Conservation (phyloP, 306 rosid genomes). For the Betula pendula region DNA sequence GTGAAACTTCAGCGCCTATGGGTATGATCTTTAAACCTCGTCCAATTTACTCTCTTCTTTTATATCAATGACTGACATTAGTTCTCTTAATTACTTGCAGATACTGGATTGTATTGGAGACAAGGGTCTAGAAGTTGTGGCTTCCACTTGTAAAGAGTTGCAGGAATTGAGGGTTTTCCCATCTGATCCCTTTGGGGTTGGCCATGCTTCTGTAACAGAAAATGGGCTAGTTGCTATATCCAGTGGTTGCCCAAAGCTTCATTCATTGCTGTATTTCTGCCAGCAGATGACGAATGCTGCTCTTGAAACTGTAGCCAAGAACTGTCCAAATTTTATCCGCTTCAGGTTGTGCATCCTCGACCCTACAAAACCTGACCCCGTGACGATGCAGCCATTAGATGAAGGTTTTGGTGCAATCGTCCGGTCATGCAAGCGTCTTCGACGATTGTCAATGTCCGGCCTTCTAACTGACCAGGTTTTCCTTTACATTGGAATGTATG, state of each 20-base stretch:
- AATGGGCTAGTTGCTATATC: slow-evolving; percentile 85
- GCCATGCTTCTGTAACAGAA: slow-evolving; percentile 70
- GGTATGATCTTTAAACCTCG: slow-evolving; percentile 44
- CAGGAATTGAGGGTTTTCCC: slow-evolving; percentile 93
- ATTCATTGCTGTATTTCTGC: slow-evolving; percentile 83
- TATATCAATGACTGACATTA: slow-evolving; percentile 6
- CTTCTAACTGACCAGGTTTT: slow-evolving; percentile 72
- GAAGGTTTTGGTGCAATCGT: slow-evolving; percentile 98
- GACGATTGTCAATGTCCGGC: slow-evolving; percentile 82
- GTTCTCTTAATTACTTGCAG: slow-evolving; percentile 39
- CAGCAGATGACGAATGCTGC: slow-evolving; percentile 98
- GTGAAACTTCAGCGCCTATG: slow-evolving; percentile 76
- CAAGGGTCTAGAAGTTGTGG: slow-evolving; percentile 73
- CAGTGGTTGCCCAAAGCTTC: slow-evolving; percentile 77
- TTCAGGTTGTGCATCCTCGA: slow-evolving; percentile 79
- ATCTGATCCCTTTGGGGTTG: slow-evolving; percentile 53
- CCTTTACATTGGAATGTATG: slow-evolving; percentile 86
- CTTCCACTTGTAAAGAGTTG: slow-evolving; percentile 69
- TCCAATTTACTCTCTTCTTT: neutral
- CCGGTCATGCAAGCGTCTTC: slow-evolving; percentile 71
- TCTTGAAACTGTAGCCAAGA: slow-evolving; percentile 79
- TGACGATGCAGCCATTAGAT: slow-evolving; percentile 72
- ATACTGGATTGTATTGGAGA: slow-evolving; percentile 87
- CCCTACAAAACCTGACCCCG: slow-evolving; percentile 67
- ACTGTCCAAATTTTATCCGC: slow-evolving; percentile 84